Evolutionary conservation across 768 basidiomycete genomes (phyloP), one percentile per base, ranked within the genome.

Genomic region (Tricholoma matsutake): DNA sequence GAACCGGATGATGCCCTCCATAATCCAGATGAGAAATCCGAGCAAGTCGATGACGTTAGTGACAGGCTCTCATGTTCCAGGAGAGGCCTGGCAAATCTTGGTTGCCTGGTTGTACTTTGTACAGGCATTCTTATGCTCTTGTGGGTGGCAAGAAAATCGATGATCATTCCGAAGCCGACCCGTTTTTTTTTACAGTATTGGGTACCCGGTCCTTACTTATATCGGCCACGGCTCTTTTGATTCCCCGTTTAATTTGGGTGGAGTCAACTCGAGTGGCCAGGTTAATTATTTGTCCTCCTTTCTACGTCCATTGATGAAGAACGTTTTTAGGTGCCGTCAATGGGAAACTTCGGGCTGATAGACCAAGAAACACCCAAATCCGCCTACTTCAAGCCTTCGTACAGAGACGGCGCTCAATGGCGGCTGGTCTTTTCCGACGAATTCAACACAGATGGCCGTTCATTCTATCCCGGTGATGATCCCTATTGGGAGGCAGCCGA

Each of bases 401-500:
- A 85, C 66, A 76, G 78, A 35, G 88, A 92, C 64, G 86, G 89
- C 4, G 73, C 76, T 32, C n/a, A 32, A 9, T 76, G 81, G 78
- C 69, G 78, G 49, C 78, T 93, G 25, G 87, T 91, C 9, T 93
- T 91, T 70, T 87, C 85, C 4, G 92, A 94, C 72, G 92, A 94
- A 69, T 93, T 94, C 70, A 87, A 93, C 69, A 76, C 76, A 25
- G 85, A 87, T 20, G 89, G 90, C 4, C 78, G 92, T 62, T 81
- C 87, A 4, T 93, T 93, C 68, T 92, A 89, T 75, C 84, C 87
- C 43, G 89, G 89, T 5, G 91, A 93, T 64, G 92, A 94, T 71
- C 92, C 92, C 3, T 93, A 89, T 66, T 91, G 89, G 89, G 88
- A 91, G 69, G 89, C 91, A 37, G 86, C 76, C 20, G 80, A 92